Percentiles rank a stretch among this genome's conserved stretches.
Evolutionary conservation across 2,329 filamentous ascomycete species (phyloP).

Genomic region (Akanthomyces uredinophilus): DNA sequence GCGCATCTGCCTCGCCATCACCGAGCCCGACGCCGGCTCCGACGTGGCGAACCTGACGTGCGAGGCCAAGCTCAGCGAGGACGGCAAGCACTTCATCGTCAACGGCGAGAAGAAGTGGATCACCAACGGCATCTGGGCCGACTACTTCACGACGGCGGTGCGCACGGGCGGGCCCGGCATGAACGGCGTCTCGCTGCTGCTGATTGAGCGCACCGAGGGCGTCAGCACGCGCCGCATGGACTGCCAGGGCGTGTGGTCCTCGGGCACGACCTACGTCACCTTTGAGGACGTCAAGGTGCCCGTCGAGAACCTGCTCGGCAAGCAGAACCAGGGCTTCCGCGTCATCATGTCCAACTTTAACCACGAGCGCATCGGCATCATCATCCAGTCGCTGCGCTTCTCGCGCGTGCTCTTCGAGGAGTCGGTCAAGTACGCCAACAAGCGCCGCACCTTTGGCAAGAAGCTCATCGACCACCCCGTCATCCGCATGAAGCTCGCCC

Average conservation of each 20-base stretch:
- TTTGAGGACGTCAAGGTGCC: slow-evolving; percentile 99
- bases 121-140: slow-evolving; percentile 92
- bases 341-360: slow-evolving; percentile 99
- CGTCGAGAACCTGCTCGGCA: slow-evolving; percentile 97
- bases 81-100: slow-evolving; percentile 98
- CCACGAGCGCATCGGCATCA: slow-evolving; percentile 97
- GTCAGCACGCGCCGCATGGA: slow-evolving; percentile 95
- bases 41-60: slow-evolving; percentile 95
- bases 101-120: slow-evolving; percentile 99
- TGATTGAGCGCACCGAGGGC: slow-evolving; percentile 86
- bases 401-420: slow-evolving; percentile 96
- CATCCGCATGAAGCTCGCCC: slow-evolving; percentile 93
- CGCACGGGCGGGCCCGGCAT: slow-evolving; percentile 84
- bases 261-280: slow-evolving; percentile 93
- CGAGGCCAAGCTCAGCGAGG: slow-evolving; percentile 89
- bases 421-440: slow-evolving; percentile 93
- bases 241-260: slow-evolving; percentile 95
- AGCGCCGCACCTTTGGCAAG: slow-evolving; percentile 94
- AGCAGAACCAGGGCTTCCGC: slow-evolving; percentile 97
- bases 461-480: slow-evolving; percentile 95
- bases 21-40: slow-evolving; percentile 89
- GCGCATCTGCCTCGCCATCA: slow-evolving; percentile 95
- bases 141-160: slow-evolving; percentile 97
- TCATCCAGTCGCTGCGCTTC: slow-evolving; percentile 96
- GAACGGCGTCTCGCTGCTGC: slow-evolving; percentile 84